A percentile compares a stretch with the other conserved stretches of the same genome.
These are phyloP conservation scores for Globisporangium uncinulatum DNA, from an alignment of 352 stramenopile genomes.

Conservation along the genomic window DNA sequence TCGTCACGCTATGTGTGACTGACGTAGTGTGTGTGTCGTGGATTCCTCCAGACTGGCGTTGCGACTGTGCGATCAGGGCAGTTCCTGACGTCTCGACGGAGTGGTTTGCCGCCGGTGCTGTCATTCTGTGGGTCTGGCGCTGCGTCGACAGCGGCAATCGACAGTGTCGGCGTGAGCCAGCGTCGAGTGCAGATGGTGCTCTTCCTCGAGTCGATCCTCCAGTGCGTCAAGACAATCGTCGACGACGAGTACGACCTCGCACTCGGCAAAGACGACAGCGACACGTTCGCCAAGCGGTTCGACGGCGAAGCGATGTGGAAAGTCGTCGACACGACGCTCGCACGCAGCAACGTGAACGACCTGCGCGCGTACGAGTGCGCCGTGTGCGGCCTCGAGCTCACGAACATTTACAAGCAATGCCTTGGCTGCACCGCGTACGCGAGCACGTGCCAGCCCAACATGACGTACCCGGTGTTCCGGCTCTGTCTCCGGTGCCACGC, in stretches of 20 bases:
- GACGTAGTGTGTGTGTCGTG: not conserved
- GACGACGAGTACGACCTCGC: constrained; percentile 68
- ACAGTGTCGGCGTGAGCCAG: constrained; percentile 50
- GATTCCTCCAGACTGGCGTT: constrained; percentile 32
- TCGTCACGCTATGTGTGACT: not conserved
- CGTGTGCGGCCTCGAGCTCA: constrained; percentile 70
- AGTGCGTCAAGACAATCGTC: constrained; percentile 70
- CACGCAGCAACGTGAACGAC: constrained; percentile 14
- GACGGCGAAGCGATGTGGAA: constrained; percentile 74
- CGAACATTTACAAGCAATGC: constrained; percentile 84
- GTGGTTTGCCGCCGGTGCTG: constrained; percentile 32
- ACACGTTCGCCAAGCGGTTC: constrained; percentile 69
- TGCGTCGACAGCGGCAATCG: constrained; percentile 24
- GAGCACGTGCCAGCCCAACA: constrained; percentile 48
- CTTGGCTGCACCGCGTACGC: constrained; percentile 70
- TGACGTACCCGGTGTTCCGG: constrained; percentile 58
- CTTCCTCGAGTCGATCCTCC: constrained; percentile 76
- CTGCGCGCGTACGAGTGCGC: constrained; percentile 49
- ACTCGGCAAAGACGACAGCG: constrained; percentile 59
- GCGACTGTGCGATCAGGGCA: constrained; percentile 70
- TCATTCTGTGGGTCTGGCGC: constrained; percentile 28
- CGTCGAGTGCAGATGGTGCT: constrained; percentile 76
- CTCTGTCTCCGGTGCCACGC: constrained; percentile 69
- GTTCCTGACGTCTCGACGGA: constrained; percentile 49
- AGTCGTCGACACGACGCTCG: constrained; percentile 51